Conservation (phyloP, 2,329 filamentous ascomycete genomes). For the Fusarium devonianum region DNA sequence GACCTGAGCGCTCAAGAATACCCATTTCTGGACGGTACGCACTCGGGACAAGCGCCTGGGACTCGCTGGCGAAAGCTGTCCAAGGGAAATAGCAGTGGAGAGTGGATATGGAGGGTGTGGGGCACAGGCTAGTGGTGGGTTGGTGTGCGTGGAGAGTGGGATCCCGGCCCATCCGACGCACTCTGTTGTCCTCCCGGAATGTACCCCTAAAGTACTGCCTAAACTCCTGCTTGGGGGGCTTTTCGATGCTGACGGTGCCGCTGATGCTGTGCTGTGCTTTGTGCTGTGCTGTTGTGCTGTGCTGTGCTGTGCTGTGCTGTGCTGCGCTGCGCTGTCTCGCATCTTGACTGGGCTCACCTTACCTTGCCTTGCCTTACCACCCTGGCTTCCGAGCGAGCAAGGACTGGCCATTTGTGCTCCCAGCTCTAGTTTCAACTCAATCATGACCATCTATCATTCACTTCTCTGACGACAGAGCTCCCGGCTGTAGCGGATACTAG, state of each 20-base stretch:
- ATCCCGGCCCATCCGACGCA: slow-evolving; percentile 40
- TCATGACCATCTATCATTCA: too few relatives aligned
- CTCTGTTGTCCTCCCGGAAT: slow-evolving; percentile 24
- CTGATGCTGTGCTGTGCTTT: neutral
- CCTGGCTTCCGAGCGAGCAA: too few relatives aligned
- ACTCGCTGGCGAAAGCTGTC: slow-evolving; percentile 31
- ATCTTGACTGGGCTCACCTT: too few relatives aligned
- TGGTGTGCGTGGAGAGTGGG: slow-evolving; percentile 31
- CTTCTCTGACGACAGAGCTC: too few relatives aligned
- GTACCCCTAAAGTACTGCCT: slow-evolving; percentile 27
- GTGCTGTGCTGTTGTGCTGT: neutral
- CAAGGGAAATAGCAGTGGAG: slow-evolving; percentile 43
- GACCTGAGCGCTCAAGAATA: slow-evolving; percentile 29
- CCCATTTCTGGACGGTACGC: slow-evolving; percentile 28
- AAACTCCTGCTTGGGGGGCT: neutral
- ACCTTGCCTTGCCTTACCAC: too few relatives aligned
- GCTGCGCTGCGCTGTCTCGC: slow-evolving; percentile 6
- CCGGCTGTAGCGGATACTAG: slow-evolving; percentile 5
- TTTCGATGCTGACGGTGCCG: slow-evolving; percentile 1
- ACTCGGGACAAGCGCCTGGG: slow-evolving; percentile 33
- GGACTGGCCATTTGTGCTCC: too few relatives aligned
- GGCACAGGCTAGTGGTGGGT: slow-evolving; percentile 29
- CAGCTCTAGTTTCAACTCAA: too few relatives aligned
- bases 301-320: neutral
- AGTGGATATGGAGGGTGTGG: slow-evolving; percentile 39